Evolutionary conservation across 2,329 filamentous ascomycete species (phyloP).

Genomic region (Exophiala viscosa): DNA sequence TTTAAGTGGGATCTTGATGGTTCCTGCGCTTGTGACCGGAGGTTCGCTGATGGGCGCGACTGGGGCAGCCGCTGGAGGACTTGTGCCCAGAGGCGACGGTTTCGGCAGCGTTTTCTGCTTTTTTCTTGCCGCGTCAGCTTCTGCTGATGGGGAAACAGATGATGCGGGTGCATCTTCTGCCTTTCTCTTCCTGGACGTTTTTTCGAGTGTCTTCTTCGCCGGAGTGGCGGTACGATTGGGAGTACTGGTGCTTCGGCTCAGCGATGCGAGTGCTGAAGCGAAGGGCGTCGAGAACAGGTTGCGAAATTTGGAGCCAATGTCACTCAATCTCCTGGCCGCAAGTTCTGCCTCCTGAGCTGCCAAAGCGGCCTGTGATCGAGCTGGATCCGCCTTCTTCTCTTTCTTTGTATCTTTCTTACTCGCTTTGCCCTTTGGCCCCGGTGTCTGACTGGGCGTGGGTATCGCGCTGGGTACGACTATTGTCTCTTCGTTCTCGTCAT

Average conservation of each 20-base stretch:
- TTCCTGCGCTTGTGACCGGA: conserved; percentile 19
- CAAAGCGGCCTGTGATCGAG: conserved; percentile 47
- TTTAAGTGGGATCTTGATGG: conserved; percentile 29
- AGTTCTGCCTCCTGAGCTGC: conserved; percentile 38
- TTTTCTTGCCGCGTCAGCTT: conserved; percentile 31
- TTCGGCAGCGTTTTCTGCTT: conserved; percentile 38
- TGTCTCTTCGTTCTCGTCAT: conserved; percentile 40
- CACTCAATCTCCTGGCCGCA: conserved; percentile 37
- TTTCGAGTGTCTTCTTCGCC: conserved; percentile 30
- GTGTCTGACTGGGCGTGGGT: conserved; percentile 9
- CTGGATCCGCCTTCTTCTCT: conserved; percentile 41
- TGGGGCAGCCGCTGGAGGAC: conserved; percentile 40
- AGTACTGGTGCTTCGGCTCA: conserved; percentile 29
- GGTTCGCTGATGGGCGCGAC: conserved; percentile 32
- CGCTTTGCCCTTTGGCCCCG: conserved; percentile 27
- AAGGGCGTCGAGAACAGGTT: conserved; percentile 33
- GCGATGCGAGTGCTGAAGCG: conserved; percentile 26
- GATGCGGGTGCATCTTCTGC: conserved; percentile 45
- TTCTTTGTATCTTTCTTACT: conserved; percentile 61
- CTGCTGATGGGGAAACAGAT: conserved; percentile 27
- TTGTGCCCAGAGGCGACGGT: conserved; percentile 30
- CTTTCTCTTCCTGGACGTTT: conserved; percentile 51
- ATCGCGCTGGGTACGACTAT: background rate
- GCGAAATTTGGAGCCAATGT: conserved; percentile 38
- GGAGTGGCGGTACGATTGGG: conserved; percentile 19